Base-by-base conservation (phyloP, 2,329 filamentous ascomycete genomes). In the Exophiala bonariae region DNA sequence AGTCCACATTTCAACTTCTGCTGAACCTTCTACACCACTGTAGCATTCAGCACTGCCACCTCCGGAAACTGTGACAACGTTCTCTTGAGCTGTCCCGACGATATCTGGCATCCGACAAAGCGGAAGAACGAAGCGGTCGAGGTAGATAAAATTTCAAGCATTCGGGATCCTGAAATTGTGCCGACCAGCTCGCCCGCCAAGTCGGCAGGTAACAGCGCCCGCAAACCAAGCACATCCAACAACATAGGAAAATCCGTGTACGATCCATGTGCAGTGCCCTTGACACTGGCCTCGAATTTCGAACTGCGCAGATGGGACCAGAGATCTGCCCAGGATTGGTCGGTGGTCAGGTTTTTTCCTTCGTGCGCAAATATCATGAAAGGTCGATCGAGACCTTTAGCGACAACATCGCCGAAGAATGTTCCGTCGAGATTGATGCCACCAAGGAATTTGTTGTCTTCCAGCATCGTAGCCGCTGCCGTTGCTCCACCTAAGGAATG, bases 351-450 rank as follows among this genome's bases (percentile, higher is more conserved):
- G 22, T 41, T 41, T 20, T 41, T 41, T 10, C 38, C 38, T 30
- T 41, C 17, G 14, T 41, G 38, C 23, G 38, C 20, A 28, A 34
- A 41, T n/a, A 41, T 41, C 38, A 31, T 31, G 20, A 41, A 41
- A 30, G 38, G 38, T 19, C n/a, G 10, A n/a, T 41, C 26, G 20
- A 41, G 38, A 5, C 20, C 38, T 5, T 28, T 31, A 4, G 4
- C 8, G 22, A 31, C 9, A 13, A 41, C 38, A n/a, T 19, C 17
- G 5, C 38, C 38, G 22, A 41, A 41, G 20, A 41, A 19, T 16
- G 38, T 41, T 5, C 38, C 38, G 14, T 41, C 38, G n/a, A 41
- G 17, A 20, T 41, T 41, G 38, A 41, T 41, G 10, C 38, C 38
- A 19, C 4, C 38, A 22, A 13, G 38, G 14, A 41, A 9, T 16